A percentile compares a stretch with the other conserved stretches of the same genome.
phyloP scores from a whole-genome alignment of 202 grass and related monocot genomes.

The Carex arenaria region DNA sequence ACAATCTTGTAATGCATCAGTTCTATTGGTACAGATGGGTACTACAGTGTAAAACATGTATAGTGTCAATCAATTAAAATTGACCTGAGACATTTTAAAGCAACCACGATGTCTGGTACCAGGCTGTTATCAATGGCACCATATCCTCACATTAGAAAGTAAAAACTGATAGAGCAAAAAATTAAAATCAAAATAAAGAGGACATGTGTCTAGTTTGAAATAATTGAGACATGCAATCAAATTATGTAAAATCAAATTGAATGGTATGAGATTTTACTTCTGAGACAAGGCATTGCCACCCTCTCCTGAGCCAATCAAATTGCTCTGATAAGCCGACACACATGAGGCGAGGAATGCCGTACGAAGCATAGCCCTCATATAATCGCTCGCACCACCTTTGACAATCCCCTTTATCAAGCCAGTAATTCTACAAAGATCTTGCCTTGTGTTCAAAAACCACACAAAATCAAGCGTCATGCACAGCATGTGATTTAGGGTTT shows the following conservation, averaged over 20 bases:
- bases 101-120: neutral
- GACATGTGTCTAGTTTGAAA: neutral
- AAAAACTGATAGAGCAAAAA: neutral
- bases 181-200: neutral
- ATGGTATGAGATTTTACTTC: constrained; percentile 31
- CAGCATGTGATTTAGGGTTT: constrained; percentile 62
- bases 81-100: neutral
- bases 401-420: constrained; percentile 59
- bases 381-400: constrained; percentile 58
- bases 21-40: neutral
- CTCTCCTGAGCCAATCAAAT: constrained; percentile 40
- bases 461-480: constrained; percentile 58
- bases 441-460: constrained; percentile 64
- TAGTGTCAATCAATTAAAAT: neutral
- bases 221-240: neutral
- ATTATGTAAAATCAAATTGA: neutral
- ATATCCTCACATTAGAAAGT: neutral
- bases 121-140: neutral
- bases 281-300: constrained; percentile 60
- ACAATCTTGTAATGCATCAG: neutral
- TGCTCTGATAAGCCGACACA: constrained; percentile 74
- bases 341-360: constrained; percentile 63
- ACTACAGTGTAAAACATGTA: neutral
- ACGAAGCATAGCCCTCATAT: constrained; percentile 65
- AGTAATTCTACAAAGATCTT: constrained; percentile 48